Base-by-base conservation (phyloP, 108 stramenopile species). In the Asterionellopsis glacialis region DNA sequence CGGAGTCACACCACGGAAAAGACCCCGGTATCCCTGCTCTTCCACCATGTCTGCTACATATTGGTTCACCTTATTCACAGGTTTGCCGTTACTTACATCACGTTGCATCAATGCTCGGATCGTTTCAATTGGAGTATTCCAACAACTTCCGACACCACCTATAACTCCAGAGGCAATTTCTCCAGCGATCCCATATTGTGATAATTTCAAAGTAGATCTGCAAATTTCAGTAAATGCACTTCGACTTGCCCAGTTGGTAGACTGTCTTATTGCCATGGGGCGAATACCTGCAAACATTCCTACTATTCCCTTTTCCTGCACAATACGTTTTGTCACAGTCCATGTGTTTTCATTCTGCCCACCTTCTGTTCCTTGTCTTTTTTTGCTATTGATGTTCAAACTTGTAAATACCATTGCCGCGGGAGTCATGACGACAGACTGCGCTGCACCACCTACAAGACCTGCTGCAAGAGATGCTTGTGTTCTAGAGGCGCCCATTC, bases 111-210 rank as follows among this genome's bases (percentile, higher is more conserved):
- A 16, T 9, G 79, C 74, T 19, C 82, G 67, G 27, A 79, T 59
- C 11, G 69, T 74, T 65, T 83, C 82, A 42, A 83, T 72, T 10
- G 78, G 78, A 0, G 82, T 79, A 56, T 83, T 83, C 78, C 82
- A 83, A 42, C 70, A 74, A 50, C 71, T 73, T 39, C 70, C 74
- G 16, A 79, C 27, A 19, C 82, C 82, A 7, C 73, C 77, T 43
- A 83, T 57, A 9, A 74, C 49, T 12, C 82, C 82, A 1, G 75
- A 70, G 18, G 61, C 75, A 57, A 79, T 70, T 51, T 83, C 75
- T 28, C 82, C 78, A 33, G 65, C 6, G 15, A 77, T 27, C 0
- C 80, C 80, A 51, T 67, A 77, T 21, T 70, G 44, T 7, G 67
- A 64, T 68, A 79, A 60, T 47, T 65, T 57, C 59, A 76, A 71